Percentiles rank a stretch among this genome's conserved stretches.
phyloP scores from a whole-genome alignment of 78 protist species.

The Kipferlia bialata region DNA sequence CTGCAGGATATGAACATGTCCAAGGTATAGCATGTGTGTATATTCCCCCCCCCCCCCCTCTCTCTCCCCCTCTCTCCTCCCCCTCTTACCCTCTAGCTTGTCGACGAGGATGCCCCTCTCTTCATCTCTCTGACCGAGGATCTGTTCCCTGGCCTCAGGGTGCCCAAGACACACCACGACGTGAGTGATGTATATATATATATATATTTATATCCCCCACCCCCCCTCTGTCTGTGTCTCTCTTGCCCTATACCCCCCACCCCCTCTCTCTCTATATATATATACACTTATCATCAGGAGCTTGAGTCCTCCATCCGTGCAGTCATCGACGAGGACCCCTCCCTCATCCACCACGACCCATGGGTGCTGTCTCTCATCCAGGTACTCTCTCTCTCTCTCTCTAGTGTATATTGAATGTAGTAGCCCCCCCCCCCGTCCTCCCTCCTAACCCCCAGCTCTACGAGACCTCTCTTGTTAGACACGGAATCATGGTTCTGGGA shows the following conservation, averaged over 20 bases:
- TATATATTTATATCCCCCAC: too few relatives aligned
- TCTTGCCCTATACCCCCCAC: too few relatives aligned
- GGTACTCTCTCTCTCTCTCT: too few relatives aligned
- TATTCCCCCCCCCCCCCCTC: too few relatives aligned
- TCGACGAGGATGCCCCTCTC: constrained; percentile 62
- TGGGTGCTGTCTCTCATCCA: constrained; percentile 53
- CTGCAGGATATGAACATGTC: constrained; percentile 71
- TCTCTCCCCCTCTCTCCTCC: too few relatives aligned
- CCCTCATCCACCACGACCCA: constrained; percentile 21
- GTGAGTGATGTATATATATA: background rate
- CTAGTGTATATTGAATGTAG: too few relatives aligned
- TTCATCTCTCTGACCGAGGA: constrained; percentile 60
- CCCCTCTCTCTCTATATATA: too few relatives aligned
- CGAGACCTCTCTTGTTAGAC: constrained; percentile 57
- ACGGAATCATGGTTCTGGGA: constrained; percentile 66
- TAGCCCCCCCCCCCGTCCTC: too few relatives aligned
- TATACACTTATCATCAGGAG: constrained; percentile 31
- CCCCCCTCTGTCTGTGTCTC: too few relatives aligned
- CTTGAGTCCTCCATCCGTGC: constrained; percentile 31
- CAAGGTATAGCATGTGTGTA: too few relatives aligned
- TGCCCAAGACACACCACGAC: constrained; percentile 42
- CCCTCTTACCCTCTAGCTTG: too few relatives aligned
- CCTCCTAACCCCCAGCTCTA: too few relatives aligned
- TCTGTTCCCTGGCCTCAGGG: constrained; percentile 54
- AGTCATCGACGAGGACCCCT: background rate